Evolutionary conservation across 306 rosid species (phyloP), one percentile per base, ranked within the genome.

Genomic region (Quercus bicolor): DNA sequence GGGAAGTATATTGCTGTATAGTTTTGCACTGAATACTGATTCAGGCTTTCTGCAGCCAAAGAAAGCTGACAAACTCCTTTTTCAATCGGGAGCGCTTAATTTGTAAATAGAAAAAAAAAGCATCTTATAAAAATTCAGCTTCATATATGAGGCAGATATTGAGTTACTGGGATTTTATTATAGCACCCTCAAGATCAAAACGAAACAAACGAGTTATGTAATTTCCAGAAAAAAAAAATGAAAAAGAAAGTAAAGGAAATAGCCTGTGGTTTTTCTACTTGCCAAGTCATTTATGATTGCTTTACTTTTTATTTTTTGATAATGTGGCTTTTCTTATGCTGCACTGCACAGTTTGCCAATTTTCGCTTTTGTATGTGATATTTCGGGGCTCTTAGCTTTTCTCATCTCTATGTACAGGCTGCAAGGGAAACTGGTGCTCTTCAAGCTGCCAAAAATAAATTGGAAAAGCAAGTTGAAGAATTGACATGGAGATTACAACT

Each of bases 381-480:
- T 64, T 48, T 29, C 1, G 8, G 13, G 57, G 21, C 16, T 78
- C 73, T 69, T 24, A 68, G 19, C 31, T 75, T 65, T 51, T 66
- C 56, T 72, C 79, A 52, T 78, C 23, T 48, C 31, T 53, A 60
- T 66, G 26, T 28, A 53, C 90, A 96, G 99, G 96, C 99, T 88
- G 98, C 99, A 71, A 93, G 88, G 84, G 99, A 96, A 87, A 96
- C 99, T 23, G 99, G 99, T 65, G 99, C 99, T 75, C 98, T 96
- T 70, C 99, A 96, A 90, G 99, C 99, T 77, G 99, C 99, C 79
- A 96, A 96, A 89, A 96, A 96, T 86, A 96, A 96, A 91, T 87
- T 96, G 80, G 99, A 96, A 86, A 96, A 96, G 82, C 99, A 96
- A 85, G 99, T 96, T 72, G 99, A 96, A 79, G 99, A 96, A 70